These are phyloP conservation scores for Trichosporon coremiiforme DNA, from an alignment of 1,284 basidiomycete genomes.

Conservation along the genomic window DNA sequence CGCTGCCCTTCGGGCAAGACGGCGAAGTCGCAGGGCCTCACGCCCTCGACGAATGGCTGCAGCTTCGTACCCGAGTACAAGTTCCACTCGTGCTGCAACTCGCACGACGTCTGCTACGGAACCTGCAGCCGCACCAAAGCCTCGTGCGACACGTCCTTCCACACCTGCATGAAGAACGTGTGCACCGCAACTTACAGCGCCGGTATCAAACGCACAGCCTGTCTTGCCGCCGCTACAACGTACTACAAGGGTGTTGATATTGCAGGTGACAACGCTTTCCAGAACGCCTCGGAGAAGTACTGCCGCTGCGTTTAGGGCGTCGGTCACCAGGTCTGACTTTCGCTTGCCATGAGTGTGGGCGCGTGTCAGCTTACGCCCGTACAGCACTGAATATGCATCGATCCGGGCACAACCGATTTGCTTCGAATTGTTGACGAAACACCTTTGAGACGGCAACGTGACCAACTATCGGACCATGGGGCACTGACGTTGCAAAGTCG, in stretches of 20 bases:
- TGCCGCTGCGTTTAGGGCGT: constrained; percentile 13
- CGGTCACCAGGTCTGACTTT: too few relatives aligned
- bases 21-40: not conserved
- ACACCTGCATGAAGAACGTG: not conserved
- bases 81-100: constrained; percentile 17
- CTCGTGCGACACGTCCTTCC: constrained; percentile 1
- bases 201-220: not conserved
- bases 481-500: too few relatives aligned
- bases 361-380: too few relatives aligned
- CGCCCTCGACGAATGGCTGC: constrained; percentile 6
- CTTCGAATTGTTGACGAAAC: too few relatives aligned
- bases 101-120: constrained; percentile 20
- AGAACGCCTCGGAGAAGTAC: not conserved
- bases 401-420: too few relatives aligned
- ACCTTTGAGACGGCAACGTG: too few relatives aligned
- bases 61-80: not conserved
- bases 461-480: too few relatives aligned
- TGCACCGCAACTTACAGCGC: not conserved
- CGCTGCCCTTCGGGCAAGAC: not conserved
- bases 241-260: constrained; percentile 1
- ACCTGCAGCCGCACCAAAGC: not conserved
- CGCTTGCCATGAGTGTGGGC: too few relatives aligned
- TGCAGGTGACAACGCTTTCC: not conserved
- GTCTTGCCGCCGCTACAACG: not conserved
- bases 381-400: too few relatives aligned